Base-by-base conservation (phyloP, 306 rosid species). In the Trichosanthes cucumerina region DNA sequence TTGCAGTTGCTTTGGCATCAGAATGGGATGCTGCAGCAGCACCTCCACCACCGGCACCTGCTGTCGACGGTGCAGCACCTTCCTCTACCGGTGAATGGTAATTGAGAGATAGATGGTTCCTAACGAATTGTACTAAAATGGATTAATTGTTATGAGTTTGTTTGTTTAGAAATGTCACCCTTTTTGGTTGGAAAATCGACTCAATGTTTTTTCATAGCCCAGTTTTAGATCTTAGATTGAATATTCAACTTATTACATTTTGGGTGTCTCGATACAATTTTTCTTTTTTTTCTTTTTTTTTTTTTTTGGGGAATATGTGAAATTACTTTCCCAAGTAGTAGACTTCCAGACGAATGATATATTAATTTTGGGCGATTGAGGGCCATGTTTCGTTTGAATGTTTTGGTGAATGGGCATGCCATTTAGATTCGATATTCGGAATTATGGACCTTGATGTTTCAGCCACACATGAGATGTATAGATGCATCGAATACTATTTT, bases 1-100 rank as follows among this genome's bases (percentile, higher is more conserved):
- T 28, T 50, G 70, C 73, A 76, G 87, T 5, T 23, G 44, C 79
- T 46, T 16, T 18, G 23, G 28, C 36, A 0, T 78, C 66, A 0
- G 86, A 84, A 12, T 87, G 90, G 90, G 90, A 87, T 10, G 47
- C 77, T 2, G 82, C 83, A 9, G 24, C 5, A 54, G 63, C 84
- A 13, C 75, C 75, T 0, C 76, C 84, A 24, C 38, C 86, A n/a
- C 24, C 87, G 8, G 59, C 53, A 54, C 24, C 62, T 0, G 52
- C 50, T 0, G 64, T 66, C 44, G 90, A 82, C 14, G 80, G 76
- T 1, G 18, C 74, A 9, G 83, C 72, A 24, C 70, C 65, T 14
- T 24, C 71, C 1, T 5, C 84, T 4, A 10, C 19, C 16, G 36
- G 76, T 9, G 81, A 76, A 6, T 87, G 90, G 90, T 78, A 77